phyloP scores from a whole-genome alignment of 805 yeast genomes.

The Starmerella bombi region DNA sequence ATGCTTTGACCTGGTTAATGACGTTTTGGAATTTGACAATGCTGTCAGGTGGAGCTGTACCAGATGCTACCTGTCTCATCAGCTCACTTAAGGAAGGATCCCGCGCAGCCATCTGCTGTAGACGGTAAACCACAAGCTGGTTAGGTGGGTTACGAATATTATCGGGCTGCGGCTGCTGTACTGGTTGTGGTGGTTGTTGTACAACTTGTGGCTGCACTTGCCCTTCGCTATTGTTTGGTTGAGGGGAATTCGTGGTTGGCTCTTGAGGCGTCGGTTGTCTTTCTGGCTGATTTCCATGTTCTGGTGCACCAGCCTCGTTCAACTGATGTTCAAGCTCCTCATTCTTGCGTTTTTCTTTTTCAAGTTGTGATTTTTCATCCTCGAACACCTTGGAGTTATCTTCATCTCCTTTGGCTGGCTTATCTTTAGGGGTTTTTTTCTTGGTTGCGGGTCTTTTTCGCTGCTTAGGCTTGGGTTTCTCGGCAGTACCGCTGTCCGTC shows the following conservation, averaged over 20 bases:
- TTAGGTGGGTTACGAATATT: constrained; percentile 26
- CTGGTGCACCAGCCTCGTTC: not conserved
- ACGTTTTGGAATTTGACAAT: constrained; percentile 68
- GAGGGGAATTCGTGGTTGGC: not conserved
- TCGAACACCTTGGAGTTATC: not conserved
- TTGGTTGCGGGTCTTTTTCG: not conserved
- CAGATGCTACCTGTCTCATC: constrained; percentile 80
- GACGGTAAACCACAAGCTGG: constrained; percentile 69
- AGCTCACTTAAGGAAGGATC: constrained; percentile 54
- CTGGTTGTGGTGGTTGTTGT: constrained; percentile 8
- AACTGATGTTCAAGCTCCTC: not conserved
- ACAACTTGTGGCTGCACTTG: not conserved
- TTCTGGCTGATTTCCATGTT: not conserved
- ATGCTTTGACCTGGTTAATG: constrained; percentile 56
- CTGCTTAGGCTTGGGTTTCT: not conserved
- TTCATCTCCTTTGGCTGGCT: constrained; percentile 9
- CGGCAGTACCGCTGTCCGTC: too few relatives aligned
- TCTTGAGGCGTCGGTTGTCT: too few relatives aligned
- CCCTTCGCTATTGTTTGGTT: not conserved
- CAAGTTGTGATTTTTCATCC: not conserved
- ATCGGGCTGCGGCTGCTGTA: constrained; percentile 3
- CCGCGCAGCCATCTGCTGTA: constrained; percentile 66
- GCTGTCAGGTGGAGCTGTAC: constrained; percentile 58
- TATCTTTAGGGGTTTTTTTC: constrained; percentile 6
- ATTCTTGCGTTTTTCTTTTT: not conserved